These are phyloP conservation scores for barley (Hordeum vulgare) DNA, from an alignment of 176 grass and related monocot genomes.

Conservation along the genomic window MorexV3_pseudomolecules_assembly NC_058522.1:59384605-59385104, in stretches of 20 bases:
- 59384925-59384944: slow-evolving; percentile 27
- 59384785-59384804: slow-evolving; percentile 22
- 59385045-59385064: slow-evolving; percentile 67
- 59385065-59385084: slow-evolving; percentile 72
- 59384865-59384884: slow-evolving; percentile 59
- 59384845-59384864: slow-evolving; percentile 62
- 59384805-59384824: slow-evolving; percentile 23
- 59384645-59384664: background rate
- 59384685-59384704: background rate
- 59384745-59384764: background rate
- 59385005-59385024: slow-evolving; percentile 56
- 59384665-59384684: background rate
- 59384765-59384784: slow-evolving; percentile 11
- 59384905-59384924: slow-evolving; percentile 52
- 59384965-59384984: slow-evolving; percentile 35
- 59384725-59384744: background rate
- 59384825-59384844: slow-evolving; percentile 77
- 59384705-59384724: slow-evolving; percentile 10
- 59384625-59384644: background rate
- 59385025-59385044: slow-evolving; percentile 46
- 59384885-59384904: slow-evolving; percentile 25
- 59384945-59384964: slow-evolving; percentile 19
- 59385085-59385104: slow-evolving; percentile 22
- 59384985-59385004: slow-evolving; percentile 38
- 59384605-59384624: no score